Conservation (phyloP, 306 rosid genomes). For the Quillaja saponaria region DNA sequence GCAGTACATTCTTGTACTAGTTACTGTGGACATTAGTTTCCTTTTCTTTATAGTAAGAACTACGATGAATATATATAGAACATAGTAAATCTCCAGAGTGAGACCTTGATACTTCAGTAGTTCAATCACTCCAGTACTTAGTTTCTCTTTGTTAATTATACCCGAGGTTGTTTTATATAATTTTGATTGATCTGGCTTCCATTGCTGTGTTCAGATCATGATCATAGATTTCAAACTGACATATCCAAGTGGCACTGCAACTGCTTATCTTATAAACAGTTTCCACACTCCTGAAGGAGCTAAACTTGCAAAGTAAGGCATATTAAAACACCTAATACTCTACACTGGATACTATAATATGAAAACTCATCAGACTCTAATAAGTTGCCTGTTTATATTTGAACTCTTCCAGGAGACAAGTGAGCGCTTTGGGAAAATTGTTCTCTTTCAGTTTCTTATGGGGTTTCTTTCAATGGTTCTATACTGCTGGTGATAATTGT, state of each 20-base stretch:
- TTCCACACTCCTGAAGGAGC: conserved; percentile 68
- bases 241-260: conserved; percentile 71
- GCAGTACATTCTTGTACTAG: conserved; percentile 21
- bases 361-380: conserved; percentile 18
- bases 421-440: conserved; percentile 48
- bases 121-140: too few relatives aligned
- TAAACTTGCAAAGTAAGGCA: conserved; percentile 53
- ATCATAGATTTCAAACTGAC: conserved; percentile 53
- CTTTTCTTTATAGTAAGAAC: neutral
- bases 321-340: neutral
- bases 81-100: neutral
- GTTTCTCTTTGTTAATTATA: neutral
- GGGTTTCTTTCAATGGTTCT: conserved; percentile 60
- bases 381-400: conserved; percentile 15
- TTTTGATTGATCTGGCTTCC: conserved; percentile 20
- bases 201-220: conserved; percentile 44
- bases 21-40: neutral
- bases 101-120: neutral
- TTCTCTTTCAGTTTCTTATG: conserved; percentile 49
- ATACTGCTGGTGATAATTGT: conserved; percentile 43
- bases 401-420: conserved; percentile 50
- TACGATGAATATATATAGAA: too few relatives aligned
- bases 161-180: neutral
- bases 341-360: conserved; percentile 10
- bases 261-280: conserved; percentile 63